Evolutionary conservation across 139 green algal species (phyloP).

Genomic region (Choricystis sp.): DNA sequence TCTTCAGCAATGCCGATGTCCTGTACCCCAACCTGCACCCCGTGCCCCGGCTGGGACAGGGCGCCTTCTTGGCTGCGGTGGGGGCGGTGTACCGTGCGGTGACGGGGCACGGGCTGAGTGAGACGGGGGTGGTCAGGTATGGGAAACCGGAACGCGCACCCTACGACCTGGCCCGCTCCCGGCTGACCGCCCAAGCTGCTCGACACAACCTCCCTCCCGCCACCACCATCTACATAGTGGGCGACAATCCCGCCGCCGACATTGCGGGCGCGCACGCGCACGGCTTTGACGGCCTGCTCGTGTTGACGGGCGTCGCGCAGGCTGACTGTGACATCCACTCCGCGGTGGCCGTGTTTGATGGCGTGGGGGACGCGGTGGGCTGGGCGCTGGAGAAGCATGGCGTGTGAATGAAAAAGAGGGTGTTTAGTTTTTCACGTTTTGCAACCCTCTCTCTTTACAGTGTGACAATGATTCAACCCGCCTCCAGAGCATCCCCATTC

Average conservation of each 20-base stretch:
- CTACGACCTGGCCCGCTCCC: constrained; percentile 12
- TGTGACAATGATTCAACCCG: no score
- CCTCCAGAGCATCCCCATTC: neutral
- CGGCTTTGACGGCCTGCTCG: constrained; percentile 46
- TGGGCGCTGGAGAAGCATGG: no score
- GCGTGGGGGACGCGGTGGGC: constrained; percentile 33
- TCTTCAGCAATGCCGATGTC: constrained; percentile 34
- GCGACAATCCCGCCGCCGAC: constrained; percentile 55
- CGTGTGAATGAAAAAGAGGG: no score
- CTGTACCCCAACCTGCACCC: constrained; percentile 44
- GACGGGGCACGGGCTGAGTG: neutral
- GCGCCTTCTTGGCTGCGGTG: constrained; percentile 27
- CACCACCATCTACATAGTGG: constrained; percentile 37
- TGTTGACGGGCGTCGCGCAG: constrained; percentile 39
- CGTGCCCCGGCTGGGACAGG: constrained; percentile 34
- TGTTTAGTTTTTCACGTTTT: no score
- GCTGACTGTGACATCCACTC: constrained; percentile 24
- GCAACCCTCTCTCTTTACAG: no score
- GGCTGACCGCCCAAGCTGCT: neutral
- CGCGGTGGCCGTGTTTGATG: constrained; percentile 33
- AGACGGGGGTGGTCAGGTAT: neutral
- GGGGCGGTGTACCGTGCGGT: constrained; percentile 17
- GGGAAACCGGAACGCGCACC: constrained; percentile 20
- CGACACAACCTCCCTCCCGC: neutral
- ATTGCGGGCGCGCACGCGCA: constrained; percentile 30